phyloP scores from a whole-genome alignment of 306 rosid species.

The Lupinus albus region DNA sequence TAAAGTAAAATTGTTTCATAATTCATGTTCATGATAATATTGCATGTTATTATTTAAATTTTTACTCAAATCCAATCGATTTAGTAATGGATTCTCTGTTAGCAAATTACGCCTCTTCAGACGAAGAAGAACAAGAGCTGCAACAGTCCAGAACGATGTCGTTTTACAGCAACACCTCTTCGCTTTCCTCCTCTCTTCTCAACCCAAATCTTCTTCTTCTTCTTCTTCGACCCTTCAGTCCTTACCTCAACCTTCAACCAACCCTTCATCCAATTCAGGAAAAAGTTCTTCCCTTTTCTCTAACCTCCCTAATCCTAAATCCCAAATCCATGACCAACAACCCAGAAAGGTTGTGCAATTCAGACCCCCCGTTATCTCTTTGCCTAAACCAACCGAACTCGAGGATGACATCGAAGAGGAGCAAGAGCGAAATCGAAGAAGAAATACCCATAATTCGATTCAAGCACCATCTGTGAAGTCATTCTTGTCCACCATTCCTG shows the following conservation, averaged over 20 bases:
- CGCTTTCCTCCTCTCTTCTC: constrained; percentile 59
- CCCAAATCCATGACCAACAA: constrained; percentile 41
- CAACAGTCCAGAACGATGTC: constrained; percentile 44
- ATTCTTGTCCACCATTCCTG: constrained; percentile 77
- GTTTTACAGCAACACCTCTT: constrained; percentile 26
- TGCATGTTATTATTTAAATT: too few relatives aligned
- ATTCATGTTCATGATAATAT: too few relatives aligned
- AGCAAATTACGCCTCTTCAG: constrained; percentile 83
- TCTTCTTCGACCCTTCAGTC: constrained; percentile 59
- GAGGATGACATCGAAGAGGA: constrained; percentile 52
- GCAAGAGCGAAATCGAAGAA: constrained; percentile 49
- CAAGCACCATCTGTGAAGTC: constrained; percentile 62
- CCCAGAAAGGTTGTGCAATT: constrained; percentile 71
- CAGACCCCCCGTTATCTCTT: constrained; percentile 65
- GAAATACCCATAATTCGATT: constrained; percentile 44
- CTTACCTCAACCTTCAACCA: constrained; percentile 59
- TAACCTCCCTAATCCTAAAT: constrained; percentile 59
- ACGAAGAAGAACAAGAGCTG: constrained; percentile 63
- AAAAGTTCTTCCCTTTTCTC: constrained; percentile 29
- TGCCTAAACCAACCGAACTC: constrained; percentile 40
- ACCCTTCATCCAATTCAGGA: not conserved
- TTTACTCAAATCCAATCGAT: not conserved
- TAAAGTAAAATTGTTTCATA: too few relatives aligned
- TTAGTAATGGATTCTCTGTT: constrained; percentile 74
- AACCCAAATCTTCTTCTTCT: constrained; percentile 40